Base-by-base conservation (phyloP, 345 rosid species). In the Nephelium lappaceum region DNA sequence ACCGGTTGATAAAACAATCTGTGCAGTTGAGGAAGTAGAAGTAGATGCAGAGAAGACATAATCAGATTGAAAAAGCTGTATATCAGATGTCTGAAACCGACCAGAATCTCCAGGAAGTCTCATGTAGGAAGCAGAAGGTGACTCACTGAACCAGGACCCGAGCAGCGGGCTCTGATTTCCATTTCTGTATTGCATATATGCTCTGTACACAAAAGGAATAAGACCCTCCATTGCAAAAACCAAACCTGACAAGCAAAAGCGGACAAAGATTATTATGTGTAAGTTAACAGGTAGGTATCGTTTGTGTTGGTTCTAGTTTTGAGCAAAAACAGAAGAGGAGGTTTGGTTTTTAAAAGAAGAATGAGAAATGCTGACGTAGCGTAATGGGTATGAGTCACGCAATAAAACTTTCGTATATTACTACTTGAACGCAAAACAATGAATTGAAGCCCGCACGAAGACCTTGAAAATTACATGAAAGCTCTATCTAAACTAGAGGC, bases 21-120 rank as follows among this genome's bases (percentile, higher is more conserved):
- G 85, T 38, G 80, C 67, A 55, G 85, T 25, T 0, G 83, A n/a
- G 8, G 83, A 63, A 74, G 80, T 42, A 41, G 74, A 61, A 61
- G 76, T 27, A 24, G 87, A 69, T 6, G 77, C n/a, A 7, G 90
- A 71, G 80, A 81, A 88, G 43, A 78, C 79, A 31, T 68, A 76
- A 70, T 89, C 91, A 0, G 91, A 51, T 45, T 83, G 91, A 69
- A 89, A 81, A 47, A 88, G 66, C n/a, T 80, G 80, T 12, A 82
- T 72, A 18, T 89, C 93, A 3, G 94, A 81, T n/a, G 86, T 60
- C 47, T 77, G 91, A 71, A 92, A 90, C 82, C 96, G 84, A 36
- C 94, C 96, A 0, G 98, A 93, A 77, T 91, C 99, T 3, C 99
- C 95, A 0, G 97, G 93, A 43, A 95, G 98, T 72, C 97, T 85